Conservation (phyloP, 2,329 filamentous ascomycete genomes). For the Microdochium trichocladiopsis region DNA sequence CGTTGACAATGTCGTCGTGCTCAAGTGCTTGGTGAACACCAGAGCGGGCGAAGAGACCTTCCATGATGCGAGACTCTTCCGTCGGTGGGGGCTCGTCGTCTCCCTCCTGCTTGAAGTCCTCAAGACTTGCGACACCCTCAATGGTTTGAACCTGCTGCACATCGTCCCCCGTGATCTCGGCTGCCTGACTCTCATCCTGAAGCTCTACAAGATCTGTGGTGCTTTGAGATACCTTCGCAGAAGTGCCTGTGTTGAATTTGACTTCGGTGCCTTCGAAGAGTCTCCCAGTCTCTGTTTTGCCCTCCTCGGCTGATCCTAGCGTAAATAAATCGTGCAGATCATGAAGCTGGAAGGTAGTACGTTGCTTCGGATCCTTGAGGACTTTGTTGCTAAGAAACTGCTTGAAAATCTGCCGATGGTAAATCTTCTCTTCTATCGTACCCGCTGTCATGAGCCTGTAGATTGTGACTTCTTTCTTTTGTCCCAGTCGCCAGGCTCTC, state of each 20-base stretch:
- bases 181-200: conserved; percentile 2
- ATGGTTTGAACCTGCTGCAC: conserved; percentile 23
- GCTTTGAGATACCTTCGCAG: conserved; percentile 10
- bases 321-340: conserved; percentile 92
- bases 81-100: conserved; percentile 35
- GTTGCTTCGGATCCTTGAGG: conserved; percentile 86
- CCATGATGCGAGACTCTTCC: conserved; percentile 73
- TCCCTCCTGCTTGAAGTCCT: conserved; percentile 33
- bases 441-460: conserved; percentile 97
- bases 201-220: conserved; percentile 3
- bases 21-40: conserved; percentile 87
- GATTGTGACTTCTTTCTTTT: conserved; percentile 91
- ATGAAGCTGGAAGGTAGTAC: conserved; percentile 81
- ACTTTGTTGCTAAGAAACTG: conserved; percentile 97
- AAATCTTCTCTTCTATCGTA: conserved; percentile 98
- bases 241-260: conserved; percentile 38
- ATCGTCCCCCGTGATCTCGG: conserved; percentile 12
- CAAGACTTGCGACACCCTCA: conserved; percentile 19
- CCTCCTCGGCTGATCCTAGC: conserved; percentile 59
- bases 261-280: conserved; percentile 87
- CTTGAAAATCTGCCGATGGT: conserved; percentile 97
- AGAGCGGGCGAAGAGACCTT: conserved; percentile 79
- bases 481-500: conserved; percentile 89
- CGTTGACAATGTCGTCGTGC: conserved; percentile 85
- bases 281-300: conserved; percentile 73